These are phyloP conservation scores for Larix kaempferi DNA, from an alignment of 75 land plant species.

Conservation along the genomic window DNA sequence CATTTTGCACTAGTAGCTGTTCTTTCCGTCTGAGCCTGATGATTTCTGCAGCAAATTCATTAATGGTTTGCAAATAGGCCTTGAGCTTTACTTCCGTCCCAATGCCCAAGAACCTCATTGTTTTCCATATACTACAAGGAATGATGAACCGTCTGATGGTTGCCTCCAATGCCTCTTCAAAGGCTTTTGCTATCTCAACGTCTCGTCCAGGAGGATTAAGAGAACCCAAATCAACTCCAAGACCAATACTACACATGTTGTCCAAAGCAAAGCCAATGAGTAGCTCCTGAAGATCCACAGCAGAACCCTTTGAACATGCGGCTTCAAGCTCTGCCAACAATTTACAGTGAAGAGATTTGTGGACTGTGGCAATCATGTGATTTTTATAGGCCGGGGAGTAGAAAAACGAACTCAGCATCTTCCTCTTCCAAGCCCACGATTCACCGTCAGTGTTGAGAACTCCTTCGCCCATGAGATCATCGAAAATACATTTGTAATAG, in stretches of 20 bases:
- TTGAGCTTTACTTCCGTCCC: constrained; percentile 15
- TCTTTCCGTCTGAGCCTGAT: constrained; percentile 7
- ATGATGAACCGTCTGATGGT: constrained; percentile 16
- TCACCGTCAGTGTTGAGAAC: constrained; percentile 20
- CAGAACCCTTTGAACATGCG: background rate
- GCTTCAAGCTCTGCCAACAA: constrained; percentile 1
- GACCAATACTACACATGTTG: constrained; percentile 19
- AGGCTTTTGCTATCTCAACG: constrained; percentile 11
- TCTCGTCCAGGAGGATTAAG: background rate
- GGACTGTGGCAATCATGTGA: constrained; percentile 1
- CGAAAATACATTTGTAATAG: constrained; percentile 3
- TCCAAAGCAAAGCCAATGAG: constrained; percentile 34
- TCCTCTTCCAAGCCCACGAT: constrained; percentile 7
- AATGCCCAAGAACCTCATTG: constrained; percentile 10
- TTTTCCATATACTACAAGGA: constrained; percentile 17
- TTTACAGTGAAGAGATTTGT: background rate
- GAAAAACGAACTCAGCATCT: constrained; percentile 9
- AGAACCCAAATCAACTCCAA: constrained; percentile 27
- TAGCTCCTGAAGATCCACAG: constrained; percentile 31
- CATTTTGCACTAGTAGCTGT: constrained; percentile 15
- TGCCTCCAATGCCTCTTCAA: constrained; percentile 14
- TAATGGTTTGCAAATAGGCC: background rate
- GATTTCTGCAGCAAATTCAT: constrained; percentile 9
- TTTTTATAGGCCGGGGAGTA: background rate
- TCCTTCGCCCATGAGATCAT: constrained; percentile 24